Base-by-base conservation (phyloP, 306 rosid genomes). In the Dryas octopetala region DNA sequence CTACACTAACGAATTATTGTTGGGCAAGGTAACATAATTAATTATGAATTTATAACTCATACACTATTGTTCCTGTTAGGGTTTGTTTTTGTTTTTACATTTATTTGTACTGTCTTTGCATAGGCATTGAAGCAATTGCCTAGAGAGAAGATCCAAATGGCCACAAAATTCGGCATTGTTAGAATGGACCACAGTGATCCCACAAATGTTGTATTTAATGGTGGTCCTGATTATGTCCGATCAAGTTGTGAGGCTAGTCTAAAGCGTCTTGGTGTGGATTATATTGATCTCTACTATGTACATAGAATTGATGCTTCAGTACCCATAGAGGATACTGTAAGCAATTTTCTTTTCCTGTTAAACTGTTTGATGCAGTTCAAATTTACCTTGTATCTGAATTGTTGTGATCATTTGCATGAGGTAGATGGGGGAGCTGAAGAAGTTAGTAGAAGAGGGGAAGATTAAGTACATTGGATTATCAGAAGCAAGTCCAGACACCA, bases 261-360 rank as follows among this genome's bases (percentile, higher is more conserved):
- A 54, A 83, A 80, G 68, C 90, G 96, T 9, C 98, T 89, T 44
- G 93, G 80, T 9, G 87, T 91, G 0, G 85, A 88, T 13, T 93
- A 83, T 82, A 93, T 93, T 32, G 97, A 93, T 74, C 92, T 93
- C 57, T 91, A 85, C 72, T 91, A 91, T 81, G 91, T 85, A 81
- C 98, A 93, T 79, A 81, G 96, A 0, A 11, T 84, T 11, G 96
- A 93, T 62, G 87, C 89, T 15, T 53, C 93, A 1, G 81, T 87
- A 3, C 92, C 97, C 7, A 89, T 89, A 54, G 98, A 93, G 73
- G 90, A 89, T 17, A 91, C 98, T 44, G 97, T 91, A 51, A 89
- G 86, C 23, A 19, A 19, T 19, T 19, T 19, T 19, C 23, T 19
- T 19, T 19, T 19, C 23, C 23, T 19, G 23, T 19, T 19, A 19